Conservation (phyloP, 2,329 filamentous ascomycete species). For the Colletotrichum siamense region DNA sequence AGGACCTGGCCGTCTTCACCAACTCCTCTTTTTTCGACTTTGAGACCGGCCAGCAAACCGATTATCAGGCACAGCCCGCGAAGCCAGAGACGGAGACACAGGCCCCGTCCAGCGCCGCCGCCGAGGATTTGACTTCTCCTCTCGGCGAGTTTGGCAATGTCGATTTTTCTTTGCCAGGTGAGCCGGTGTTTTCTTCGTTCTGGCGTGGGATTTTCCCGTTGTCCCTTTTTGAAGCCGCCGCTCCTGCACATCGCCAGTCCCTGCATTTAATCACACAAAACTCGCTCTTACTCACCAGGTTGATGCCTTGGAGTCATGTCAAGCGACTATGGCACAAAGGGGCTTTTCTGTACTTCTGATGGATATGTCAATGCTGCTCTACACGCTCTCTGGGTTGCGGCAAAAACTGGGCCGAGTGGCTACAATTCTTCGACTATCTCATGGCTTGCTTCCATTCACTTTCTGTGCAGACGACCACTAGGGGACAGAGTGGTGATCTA, state of each 20-base stretch:
- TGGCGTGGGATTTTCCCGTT: neutral
- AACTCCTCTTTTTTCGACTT: constrained; percentile 85
- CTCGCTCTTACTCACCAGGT: neutral
- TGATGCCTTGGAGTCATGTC: neutral
- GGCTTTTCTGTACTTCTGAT: neutral
- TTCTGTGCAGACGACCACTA: neutral
- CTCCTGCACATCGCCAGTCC: neutral
- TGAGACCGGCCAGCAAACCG: constrained; percentile 67
- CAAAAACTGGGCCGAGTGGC: neutral
- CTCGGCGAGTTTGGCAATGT: constrained; percentile 52
- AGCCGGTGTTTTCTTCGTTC: constrained; percentile 32
- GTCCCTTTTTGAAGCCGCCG: neutral
- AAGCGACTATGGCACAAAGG: neutral
- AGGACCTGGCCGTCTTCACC: constrained; percentile 79
- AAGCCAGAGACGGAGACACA: constrained; percentile 45
- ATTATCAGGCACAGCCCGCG: constrained; percentile 56
- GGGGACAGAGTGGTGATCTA: neutral
- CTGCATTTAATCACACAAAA: neutral
- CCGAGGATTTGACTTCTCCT: constrained; percentile 34
- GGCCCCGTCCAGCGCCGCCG: constrained; percentile 27
- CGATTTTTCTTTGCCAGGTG: constrained; percentile 54
- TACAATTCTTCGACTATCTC: neutral
- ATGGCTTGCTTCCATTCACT: neutral
- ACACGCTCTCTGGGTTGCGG: neutral
- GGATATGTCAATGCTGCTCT: neutral